Evolutionary conservation across 305 asterid genomes (phyloP).

Genomic region (Fraxinus velutina): DNA sequence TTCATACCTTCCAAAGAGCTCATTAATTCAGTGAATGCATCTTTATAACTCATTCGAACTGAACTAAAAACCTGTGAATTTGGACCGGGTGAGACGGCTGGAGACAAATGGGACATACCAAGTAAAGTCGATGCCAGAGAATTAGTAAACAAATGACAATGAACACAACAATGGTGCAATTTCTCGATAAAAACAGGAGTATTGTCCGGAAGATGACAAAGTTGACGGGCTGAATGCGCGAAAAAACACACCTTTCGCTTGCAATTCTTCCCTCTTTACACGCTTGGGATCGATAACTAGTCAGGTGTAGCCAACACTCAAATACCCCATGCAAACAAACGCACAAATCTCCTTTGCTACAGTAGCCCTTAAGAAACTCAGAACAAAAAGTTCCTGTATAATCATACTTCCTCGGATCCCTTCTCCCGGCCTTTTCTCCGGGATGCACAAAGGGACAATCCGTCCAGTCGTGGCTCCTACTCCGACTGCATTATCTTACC

Average conservation of each 20-base stretch:
- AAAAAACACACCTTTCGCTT: slow-evolving; percentile 75
- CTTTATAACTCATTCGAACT: slow-evolving; percentile 40
- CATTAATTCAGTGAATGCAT: slow-evolving; percentile 56
- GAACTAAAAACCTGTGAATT: slow-evolving; percentile 21
- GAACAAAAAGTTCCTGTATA: slow-evolving; percentile 70
- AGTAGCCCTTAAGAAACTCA: slow-evolving; percentile 59
- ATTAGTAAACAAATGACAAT: slow-evolving; percentile 48
- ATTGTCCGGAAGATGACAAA: slow-evolving; percentile 33
- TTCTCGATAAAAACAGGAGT: slow-evolving; percentile 11
- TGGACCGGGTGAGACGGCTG: slow-evolving; percentile 38
- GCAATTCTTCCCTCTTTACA: slow-evolving; percentile 83
- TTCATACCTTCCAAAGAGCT: slow-evolving; percentile 61
- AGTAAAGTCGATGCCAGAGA: slow-evolving; percentile 61
- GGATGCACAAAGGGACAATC: slow-evolving; percentile 93
- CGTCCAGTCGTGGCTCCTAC: slow-evolving; percentile 92
- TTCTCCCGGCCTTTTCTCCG: slow-evolving; percentile 76
- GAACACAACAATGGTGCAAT: slow-evolving; percentile 45
- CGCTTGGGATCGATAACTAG: slow-evolving; percentile 72
- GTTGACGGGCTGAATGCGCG: slow-evolving; percentile 68
- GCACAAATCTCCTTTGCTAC: slow-evolving; percentile 57
- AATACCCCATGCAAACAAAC: slow-evolving; percentile 78
- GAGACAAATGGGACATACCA: slow-evolving; percentile 49
- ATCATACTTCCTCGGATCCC: slow-evolving; percentile 64
- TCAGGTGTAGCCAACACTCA: slow-evolving; percentile 82
- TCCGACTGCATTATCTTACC: slow-evolving; percentile 72